These are phyloP conservation scores for Phytophthora nicotianae DNA, from an alignment of 352 stramenopile species.

Conservation along the genomic window DNA sequence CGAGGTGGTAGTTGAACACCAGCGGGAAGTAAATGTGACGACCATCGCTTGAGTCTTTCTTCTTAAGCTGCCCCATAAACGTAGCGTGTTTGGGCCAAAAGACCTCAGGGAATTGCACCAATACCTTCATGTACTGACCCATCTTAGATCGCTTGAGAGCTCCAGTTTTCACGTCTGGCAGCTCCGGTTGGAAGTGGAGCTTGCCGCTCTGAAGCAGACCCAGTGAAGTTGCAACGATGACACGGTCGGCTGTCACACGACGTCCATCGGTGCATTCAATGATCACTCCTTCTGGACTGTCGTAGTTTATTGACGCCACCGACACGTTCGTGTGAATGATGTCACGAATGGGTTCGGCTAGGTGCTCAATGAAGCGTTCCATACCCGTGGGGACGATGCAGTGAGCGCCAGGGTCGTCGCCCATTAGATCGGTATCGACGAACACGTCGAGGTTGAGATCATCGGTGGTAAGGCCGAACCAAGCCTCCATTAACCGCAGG, in stretches of 20 bases:
- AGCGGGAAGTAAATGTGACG: constrained; percentile 57
- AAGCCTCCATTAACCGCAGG: constrained; percentile 54
- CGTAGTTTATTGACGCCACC: constrained; percentile 41
- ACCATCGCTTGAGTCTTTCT: constrained; percentile 10
- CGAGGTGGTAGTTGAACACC: constrained; percentile 63
- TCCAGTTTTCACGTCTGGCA: constrained; percentile 50
- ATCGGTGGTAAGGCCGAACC: constrained; percentile 47
- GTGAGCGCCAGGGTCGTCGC: constrained; percentile 56
- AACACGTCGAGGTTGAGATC: constrained; percentile 41
- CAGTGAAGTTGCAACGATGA: constrained; percentile 64
- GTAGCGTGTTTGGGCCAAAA: constrained; percentile 63
- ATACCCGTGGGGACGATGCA: constrained; percentile 59
- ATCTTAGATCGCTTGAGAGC: constrained; percentile 63
- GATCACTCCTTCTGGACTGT: constrained; percentile 31
- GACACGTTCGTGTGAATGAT: constrained; percentile 43
- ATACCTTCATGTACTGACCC: constrained; percentile 72
- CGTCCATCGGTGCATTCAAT: constrained; percentile 42
- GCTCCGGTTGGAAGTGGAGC: constrained; percentile 54
- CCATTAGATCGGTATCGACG: constrained; percentile 36
- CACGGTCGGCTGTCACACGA: constrained; percentile 39
- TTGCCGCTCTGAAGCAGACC: constrained; percentile 54
- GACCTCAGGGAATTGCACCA: constrained; percentile 72
- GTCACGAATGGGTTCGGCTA: constrained; percentile 38
- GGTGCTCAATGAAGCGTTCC: constrained; percentile 55
- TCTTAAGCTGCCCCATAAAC: constrained; percentile 52